Percentiles rank a stretch among this genome's conserved stretches.
Evolutionary conservation across 768 basidiomycete genomes (phyloP).

Genomic region (Jaapia argillacea): DNA sequence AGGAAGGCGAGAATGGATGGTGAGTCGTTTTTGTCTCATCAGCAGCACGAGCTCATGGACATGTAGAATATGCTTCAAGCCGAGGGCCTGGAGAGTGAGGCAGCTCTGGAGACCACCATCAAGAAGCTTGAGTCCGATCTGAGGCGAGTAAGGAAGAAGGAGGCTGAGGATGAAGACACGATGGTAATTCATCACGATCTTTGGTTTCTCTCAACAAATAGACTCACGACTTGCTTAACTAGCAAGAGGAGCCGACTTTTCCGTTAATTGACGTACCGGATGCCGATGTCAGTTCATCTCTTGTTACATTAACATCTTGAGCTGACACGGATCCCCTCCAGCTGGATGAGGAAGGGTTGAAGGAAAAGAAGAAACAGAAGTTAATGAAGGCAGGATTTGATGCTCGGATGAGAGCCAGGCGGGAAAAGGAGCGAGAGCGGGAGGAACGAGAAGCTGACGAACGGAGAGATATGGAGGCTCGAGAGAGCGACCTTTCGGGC

Average conservation of each 20-base stretch:
- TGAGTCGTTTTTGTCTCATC: constrained; percentile 18
- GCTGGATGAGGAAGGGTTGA: constrained; percentile 85
- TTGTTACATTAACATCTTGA: neutral
- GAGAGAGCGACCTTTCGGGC: constrained; percentile 54
- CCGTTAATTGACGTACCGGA: constrained; percentile 90
- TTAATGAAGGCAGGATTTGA: constrained; percentile 92
- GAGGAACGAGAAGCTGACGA: constrained; percentile 56
- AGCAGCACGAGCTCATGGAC: neutral
- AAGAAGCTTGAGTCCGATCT: constrained; percentile 80
- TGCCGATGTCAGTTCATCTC: constrained; percentile 50
- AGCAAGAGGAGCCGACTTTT: constrained; percentile 78
- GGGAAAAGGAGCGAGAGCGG: constrained; percentile 81
- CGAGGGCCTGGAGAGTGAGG: constrained; percentile 73
- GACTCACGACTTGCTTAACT: constrained; percentile 2
- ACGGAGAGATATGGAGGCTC: constrained; percentile 62
- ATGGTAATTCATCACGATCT: constrained; percentile 26
- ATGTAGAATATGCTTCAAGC: constrained; percentile 45
- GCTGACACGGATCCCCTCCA: constrained; percentile 15
- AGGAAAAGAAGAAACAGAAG: constrained; percentile 91
- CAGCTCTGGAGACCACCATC: constrained; percentile 68
- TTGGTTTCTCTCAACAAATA: neutral
- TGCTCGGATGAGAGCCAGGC: constrained; percentile 71
- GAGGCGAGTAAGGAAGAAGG: constrained; percentile 73
- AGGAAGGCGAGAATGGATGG: constrained; percentile 70
- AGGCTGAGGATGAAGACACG: constrained; percentile 63